phyloP scores from a whole-genome alignment of 495 filamentous ascomycete genomes.

The Friedmanniomyces endolithicus region DNA sequence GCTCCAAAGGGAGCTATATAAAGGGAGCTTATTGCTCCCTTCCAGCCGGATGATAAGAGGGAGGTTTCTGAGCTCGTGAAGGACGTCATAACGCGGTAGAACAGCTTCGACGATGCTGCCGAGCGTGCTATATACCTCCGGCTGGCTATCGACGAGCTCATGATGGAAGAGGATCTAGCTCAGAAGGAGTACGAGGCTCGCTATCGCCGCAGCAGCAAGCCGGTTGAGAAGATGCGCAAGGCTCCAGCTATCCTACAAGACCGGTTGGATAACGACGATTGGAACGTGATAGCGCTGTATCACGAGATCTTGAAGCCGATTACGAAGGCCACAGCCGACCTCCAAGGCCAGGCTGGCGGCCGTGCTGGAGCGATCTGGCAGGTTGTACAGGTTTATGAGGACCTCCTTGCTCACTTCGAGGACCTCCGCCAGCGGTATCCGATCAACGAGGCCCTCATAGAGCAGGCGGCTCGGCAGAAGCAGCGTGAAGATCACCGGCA shows the following conservation, averaged over 20 bases:
- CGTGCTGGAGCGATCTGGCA: constrained; percentile 2
- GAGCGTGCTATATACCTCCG: constrained; percentile 12
- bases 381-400: neutral
- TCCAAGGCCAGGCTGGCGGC: constrained; percentile 9
- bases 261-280: constrained; percentile 2
- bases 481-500: neutral
- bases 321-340: constrained; percentile 3
- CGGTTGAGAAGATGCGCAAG: neutral
- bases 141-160: constrained; percentile 5
- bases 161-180: neutral
- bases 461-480: neutral
- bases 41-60: constrained; percentile 1
- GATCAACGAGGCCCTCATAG: neutral
- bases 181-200: neutral
- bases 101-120: constrained; percentile 4
- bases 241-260: constrained; percentile 7
- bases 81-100: constrained; percentile 12
- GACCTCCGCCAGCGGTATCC: constrained; percentile 1
- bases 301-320: constrained; percentile 11
- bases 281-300: constrained; percentile 2
- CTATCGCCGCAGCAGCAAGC: neutral
- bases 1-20: too few relatives aligned
- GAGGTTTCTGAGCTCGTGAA: constrained; percentile 7
- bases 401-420: constrained; percentile 3
- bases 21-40: neutral